Percentiles rank a stretch among this genome's conserved stretches.
Conservation (phyloP, 1,284 basidiomycete species). For the Rhodotorula sp. region DNA sequence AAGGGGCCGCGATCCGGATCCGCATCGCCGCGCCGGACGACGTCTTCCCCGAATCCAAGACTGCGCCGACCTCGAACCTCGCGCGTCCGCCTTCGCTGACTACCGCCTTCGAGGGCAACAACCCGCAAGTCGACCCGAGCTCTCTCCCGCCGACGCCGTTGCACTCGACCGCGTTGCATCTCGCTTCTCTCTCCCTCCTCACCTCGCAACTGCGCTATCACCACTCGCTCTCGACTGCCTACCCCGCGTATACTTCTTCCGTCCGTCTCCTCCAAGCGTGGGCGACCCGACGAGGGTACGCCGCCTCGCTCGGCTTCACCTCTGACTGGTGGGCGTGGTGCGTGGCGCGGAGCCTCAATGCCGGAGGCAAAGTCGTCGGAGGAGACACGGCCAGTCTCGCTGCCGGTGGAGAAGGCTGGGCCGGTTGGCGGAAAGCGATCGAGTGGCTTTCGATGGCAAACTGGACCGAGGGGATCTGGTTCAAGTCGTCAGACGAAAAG, state of each 20-base stretch:
- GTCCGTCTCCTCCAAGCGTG: slow-evolving; percentile 48
- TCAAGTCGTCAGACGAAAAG: slow-evolving; percentile 21
- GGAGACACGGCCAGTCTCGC: slow-evolving; percentile 20
- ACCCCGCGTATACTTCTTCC: slow-evolving; percentile 47
- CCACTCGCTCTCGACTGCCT: slow-evolving; percentile 45
- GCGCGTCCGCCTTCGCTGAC: slow-evolving; percentile 43
- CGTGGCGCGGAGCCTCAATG: slow-evolving; percentile 31
- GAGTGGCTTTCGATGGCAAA: slow-evolving; percentile 39
- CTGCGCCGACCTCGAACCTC: slow-evolving; percentile 66
- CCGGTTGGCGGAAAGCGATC: slow-evolving; percentile 37
- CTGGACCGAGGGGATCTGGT: slow-evolving; percentile 38
- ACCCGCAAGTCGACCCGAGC: slow-evolving; percentile 29
- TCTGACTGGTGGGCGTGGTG: slow-evolving; percentile 41
- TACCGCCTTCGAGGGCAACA: slow-evolving; percentile 58
- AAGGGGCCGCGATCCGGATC: slow-evolving; percentile 33
- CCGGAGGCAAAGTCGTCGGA: slow-evolving; percentile 5
- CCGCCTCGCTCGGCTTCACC: slow-evolving; percentile 39
- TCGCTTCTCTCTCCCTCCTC: slow-evolving; percentile 46
- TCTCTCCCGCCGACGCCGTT: slow-evolving; percentile 42
- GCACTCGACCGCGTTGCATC: slow-evolving; percentile 46
- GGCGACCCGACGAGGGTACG: slow-evolving; percentile 48
- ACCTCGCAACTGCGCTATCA: slow-evolving; percentile 49
- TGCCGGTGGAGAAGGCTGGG: slow-evolving; percentile 37
- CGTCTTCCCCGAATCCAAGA: slow-evolving; percentile 60
- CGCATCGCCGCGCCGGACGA: slow-evolving; percentile 25